A percentile compares a stretch with the other conserved stretches of the same genome.
These are phyloP conservation scores for Juncus effusus DNA, from an alignment of 176 grass and related monocot species.

Conservation along the genomic window DNA sequence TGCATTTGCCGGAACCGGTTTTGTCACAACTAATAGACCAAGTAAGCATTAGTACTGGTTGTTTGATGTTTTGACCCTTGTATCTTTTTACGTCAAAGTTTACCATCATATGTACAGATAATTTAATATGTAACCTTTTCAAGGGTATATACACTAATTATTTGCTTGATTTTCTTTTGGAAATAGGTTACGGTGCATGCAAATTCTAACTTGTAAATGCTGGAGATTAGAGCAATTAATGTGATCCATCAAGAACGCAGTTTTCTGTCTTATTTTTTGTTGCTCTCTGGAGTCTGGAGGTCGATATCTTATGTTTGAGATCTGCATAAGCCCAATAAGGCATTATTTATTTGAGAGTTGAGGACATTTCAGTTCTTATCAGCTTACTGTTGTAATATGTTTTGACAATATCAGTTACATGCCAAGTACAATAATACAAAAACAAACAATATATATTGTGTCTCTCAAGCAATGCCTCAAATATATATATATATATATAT, in stretches of 20 bases:
- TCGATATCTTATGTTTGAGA: no score
- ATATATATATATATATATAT: no score
- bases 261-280: not conserved
- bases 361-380: no score
- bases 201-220: constrained; percentile 4
- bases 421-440: no score
- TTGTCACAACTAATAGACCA: constrained; percentile 61
- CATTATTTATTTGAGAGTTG: no score
- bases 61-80: not conserved
- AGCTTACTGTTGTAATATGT: no score
- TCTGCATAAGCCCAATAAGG: no score
- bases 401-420: no score
- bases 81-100: not conserved
- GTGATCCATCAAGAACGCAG: not conserved
- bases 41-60: constrained; percentile 29
- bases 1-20: constrained; percentile 77
- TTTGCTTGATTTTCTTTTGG: not conserved
- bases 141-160: not conserved
- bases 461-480: no score
- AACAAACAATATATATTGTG: no score
- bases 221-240: constrained; percentile 3
- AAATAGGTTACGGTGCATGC: constrained; percentile 19
- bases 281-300: not conserved
- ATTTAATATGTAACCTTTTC: not conserved
- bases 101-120: not conserved